Evolutionary conservation across 139 green algal genomes (phyloP).

Genomic region (Pleodorina starrii): DNA sequence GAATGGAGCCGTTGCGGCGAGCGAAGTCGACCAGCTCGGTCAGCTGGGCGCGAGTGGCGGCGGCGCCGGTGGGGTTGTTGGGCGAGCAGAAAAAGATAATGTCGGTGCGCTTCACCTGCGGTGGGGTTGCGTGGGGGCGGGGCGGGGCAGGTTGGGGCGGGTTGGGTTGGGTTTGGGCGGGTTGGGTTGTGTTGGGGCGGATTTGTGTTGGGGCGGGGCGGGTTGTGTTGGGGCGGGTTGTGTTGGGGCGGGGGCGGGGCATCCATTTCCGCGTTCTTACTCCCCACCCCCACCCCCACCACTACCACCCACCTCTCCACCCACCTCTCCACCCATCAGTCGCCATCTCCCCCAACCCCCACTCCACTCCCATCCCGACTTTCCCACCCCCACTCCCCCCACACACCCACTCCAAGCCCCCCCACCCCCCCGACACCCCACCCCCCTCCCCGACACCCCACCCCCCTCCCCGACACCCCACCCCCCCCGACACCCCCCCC

Average conservation of each 20-base stretch:
- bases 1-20: slow-evolving; percentile 68
- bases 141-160: too few relatives aligned
- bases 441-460: neutral
- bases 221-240: too few relatives aligned
- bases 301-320: neutral
- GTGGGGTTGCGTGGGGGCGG: too few relatives aligned
- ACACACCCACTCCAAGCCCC: too few relatives aligned
- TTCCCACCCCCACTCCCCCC: too few relatives aligned
- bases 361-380: neutral
- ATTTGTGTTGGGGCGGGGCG: too few relatives aligned
- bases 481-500: neutral
- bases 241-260: too few relatives aligned
- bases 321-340: neutral
- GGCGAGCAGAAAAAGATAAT: slow-evolving; percentile 99
- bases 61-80: slow-evolving; percentile 97
- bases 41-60: slow-evolving; percentile 90
- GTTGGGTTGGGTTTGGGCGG: too few relatives aligned
- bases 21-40: slow-evolving; percentile 92
- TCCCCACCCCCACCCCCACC: too few relatives aligned
- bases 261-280: too few relatives aligned
- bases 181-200: too few relatives aligned
- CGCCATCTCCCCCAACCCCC: neutral
- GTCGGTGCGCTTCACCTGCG: slow-evolving; percentile 87
- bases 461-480: neutral
- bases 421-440: neutral